Evolutionary conservation across 257 asterid species (phyloP), one percentile per base, ranked within the genome.

Genomic region (Solanum stenotomum): DNA sequence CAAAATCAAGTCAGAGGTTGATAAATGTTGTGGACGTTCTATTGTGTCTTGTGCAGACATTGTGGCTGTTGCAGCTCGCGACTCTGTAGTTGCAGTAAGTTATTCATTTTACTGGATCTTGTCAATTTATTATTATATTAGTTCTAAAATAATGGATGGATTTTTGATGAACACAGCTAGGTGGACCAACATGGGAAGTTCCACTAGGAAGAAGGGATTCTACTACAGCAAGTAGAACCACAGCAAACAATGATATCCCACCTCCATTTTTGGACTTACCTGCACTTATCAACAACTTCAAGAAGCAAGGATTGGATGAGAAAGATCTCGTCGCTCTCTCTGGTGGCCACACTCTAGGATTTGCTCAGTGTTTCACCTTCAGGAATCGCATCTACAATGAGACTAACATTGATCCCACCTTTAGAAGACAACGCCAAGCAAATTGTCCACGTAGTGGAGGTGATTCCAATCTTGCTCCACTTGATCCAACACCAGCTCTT

Each of bases 131-230:
- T 6, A 70, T 33, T 5, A 68, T 2, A 13, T 70, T 27, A 29
- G 20, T 13, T 46, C 59, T 13, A 46, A 8, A 12, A 20, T 20
- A 27, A 15, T 15, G 16, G n/a, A 22, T 59, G 27, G 10, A 23
- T 7, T 6, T 20, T 61, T 35, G 1, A 29, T 42, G 27, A 34
- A 35, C 90, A 94, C 90, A 94, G 96, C 40, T 94, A 23, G 93
- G 92, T 16, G 96, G 95, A 11, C 92, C 94, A 15, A 8, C 31
- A 6, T 94, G 95, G 95, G 85, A 85, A 72, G 95, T 94, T n/a
- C 65, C 2, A 87, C 85, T 94, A 7, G 94, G 94, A 68, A 90
- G 96, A 86, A 91, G 93, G 37, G 96, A 94, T 87, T 87, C 95
- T 16, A 93, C 90, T 8, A 91, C 78, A 5, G 94, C 95, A 52